Percentiles rank a stretch among this genome's conserved stretches.
phyloP scores from a whole-genome alignment of 371 early-diverging fungal species.

The Syncephalastrum monosporum region DNA sequence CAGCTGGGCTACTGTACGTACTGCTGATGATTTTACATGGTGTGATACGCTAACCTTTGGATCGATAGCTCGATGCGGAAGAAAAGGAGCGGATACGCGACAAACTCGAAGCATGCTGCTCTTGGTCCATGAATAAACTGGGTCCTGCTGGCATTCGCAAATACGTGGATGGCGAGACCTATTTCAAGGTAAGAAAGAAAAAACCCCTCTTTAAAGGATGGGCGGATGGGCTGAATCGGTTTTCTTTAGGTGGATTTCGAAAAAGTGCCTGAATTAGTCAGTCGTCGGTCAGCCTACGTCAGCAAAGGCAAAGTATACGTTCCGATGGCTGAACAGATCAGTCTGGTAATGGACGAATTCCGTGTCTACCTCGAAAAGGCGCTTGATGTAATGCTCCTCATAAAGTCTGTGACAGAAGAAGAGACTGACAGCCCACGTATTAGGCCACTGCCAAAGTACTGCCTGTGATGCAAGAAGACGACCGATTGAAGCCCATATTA shows the following conservation, averaged over 20 bases:
- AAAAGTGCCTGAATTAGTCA: conserved; percentile 77
- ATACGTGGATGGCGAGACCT: conserved; percentile 34
- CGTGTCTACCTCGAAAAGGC: conserved; percentile 53
- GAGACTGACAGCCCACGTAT: background rate
- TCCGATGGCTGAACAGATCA: conserved; percentile 69
- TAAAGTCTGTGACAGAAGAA: background rate
- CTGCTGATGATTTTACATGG: background rate
- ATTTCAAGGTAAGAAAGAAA: conserved; percentile 46
- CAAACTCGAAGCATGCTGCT: conserved; percentile 25
- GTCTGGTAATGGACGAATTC: conserved; percentile 81
- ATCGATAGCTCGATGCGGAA: conserved; percentile 13
- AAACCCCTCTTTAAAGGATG: background rate
- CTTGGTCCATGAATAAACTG: background rate
- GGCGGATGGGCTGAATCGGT: background rate
- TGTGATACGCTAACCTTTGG: background rate
- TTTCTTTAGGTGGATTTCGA: conserved; percentile 78
- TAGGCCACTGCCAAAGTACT: conserved; percentile 71
- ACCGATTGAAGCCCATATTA: conserved; percentile 86
- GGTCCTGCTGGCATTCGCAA: background rate
- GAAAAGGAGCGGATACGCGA: conserved; percentile 26
- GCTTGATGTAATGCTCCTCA: conserved; percentile 50
- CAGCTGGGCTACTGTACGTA: conserved; percentile 55
- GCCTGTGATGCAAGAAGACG: conserved; percentile 92
- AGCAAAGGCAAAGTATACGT: conserved; percentile 84
- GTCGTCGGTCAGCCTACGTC: conserved; percentile 70